Evolutionary conservation across 306 rosid species (phyloP).

Genomic region (Ziziphus jujuba): DNA sequence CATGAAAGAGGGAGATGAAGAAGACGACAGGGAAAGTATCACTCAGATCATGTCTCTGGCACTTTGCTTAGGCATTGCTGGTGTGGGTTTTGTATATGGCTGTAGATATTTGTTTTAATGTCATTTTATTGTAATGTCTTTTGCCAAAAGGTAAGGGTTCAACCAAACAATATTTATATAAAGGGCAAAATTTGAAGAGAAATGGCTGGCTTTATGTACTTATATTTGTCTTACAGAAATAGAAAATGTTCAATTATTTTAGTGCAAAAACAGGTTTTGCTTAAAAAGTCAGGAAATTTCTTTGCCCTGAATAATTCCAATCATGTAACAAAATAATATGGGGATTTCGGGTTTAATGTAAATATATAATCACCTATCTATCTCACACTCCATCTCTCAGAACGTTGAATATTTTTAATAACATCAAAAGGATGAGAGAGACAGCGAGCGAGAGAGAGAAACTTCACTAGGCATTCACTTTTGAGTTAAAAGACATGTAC

Average conservation of each 20-base stretch:
- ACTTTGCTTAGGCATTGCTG: conserved; percentile 64
- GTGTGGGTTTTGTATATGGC: conserved; percentile 59
- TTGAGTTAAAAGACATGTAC: background rate
- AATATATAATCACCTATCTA: too few relatives aligned
- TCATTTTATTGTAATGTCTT: background rate
- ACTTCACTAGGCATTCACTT: too few relatives aligned
- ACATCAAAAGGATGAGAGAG: too few relatives aligned
- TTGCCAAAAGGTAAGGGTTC: background rate
- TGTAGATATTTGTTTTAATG: conserved; percentile 32
- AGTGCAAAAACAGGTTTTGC: too few relatives aligned
- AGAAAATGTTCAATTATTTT: background rate
- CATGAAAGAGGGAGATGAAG: conserved; percentile 16
- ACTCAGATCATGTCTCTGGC: conserved; percentile 60
- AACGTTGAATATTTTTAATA: too few relatives aligned
- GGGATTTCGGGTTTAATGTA: too few relatives aligned
- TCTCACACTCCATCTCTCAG: too few relatives aligned
- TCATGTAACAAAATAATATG: too few relatives aligned
- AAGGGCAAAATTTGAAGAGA: background rate
- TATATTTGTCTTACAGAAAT: background rate
- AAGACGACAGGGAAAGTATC: conserved; percentile 30
- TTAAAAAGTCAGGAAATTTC: too few relatives aligned
- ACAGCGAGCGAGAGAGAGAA: background rate
- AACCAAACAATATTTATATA: background rate
- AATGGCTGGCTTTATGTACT: background rate
- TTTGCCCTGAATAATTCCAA: too few relatives aligned